phyloP scores from a whole-genome alignment of 2,329 filamentous ascomycete genomes.

The Harringtonia lauricola region DNA sequence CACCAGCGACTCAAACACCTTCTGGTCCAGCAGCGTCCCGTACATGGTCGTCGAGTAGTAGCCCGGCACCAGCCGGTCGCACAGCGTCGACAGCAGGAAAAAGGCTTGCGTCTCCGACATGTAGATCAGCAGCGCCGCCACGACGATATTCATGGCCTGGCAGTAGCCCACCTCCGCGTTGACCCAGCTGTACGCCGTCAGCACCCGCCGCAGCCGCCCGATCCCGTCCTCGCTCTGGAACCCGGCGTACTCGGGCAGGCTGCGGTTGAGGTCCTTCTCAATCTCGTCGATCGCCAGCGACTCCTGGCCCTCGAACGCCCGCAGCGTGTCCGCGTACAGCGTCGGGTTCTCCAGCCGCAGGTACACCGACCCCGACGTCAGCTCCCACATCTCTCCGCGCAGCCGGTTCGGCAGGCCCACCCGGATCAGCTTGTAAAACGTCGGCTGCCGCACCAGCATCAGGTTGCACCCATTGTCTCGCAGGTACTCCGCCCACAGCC shows the following conservation, averaged over 20 bases:
- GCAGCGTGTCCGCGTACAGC: constrained; percentile 72
- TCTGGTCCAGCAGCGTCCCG: constrained; percentile 89
- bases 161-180: constrained; percentile 95
- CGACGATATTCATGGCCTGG: constrained; percentile 99
- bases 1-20: constrained; percentile 95
- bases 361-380: constrained; percentile 85
- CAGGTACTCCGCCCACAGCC: constrained; percentile 93
- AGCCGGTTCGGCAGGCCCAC: constrained; percentile 90
- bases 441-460: constrained; percentile 87
- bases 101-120: constrained; percentile 96
- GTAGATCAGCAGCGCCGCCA: constrained; percentile 95
- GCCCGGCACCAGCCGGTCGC: constrained; percentile 83
- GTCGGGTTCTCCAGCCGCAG: constrained; percentile 77
- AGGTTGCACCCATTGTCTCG: constrained; percentile 90
- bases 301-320: constrained; percentile 72
- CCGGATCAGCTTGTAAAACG: constrained; percentile 93
- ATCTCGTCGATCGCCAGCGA: constrained; percentile 98
- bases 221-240: constrained; percentile 97
- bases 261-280: constrained; percentile 94
- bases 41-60: constrained; percentile 99
- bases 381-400: constrained; percentile 90
- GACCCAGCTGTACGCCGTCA: constrained; percentile 96
- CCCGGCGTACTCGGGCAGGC: constrained; percentile 90
- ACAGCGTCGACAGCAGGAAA: constrained; percentile 82
- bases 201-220: constrained; percentile 72